Base-by-base conservation (phyloP, 108 stramenopile species). In the Nannochloropsis gaditana region DNA sequence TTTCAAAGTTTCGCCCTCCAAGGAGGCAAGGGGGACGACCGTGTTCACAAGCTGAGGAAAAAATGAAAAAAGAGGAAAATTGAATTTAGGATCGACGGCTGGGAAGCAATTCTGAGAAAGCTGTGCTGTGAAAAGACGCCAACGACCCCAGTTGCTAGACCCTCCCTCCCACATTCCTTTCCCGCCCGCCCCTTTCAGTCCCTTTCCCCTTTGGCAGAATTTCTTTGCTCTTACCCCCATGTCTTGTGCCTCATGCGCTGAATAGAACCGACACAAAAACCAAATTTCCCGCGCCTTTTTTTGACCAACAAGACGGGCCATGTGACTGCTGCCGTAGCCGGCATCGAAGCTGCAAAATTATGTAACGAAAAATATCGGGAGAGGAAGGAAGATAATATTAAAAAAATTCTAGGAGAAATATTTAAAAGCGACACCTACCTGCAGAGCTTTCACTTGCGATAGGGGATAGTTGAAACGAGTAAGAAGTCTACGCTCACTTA, bases 221-320 rank as follows among this genome's bases (percentile, higher is more conserved):
- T 50, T 50, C 47, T 2, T 9, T 21, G n/a, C 21, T 9, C 80
- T 31, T 31, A 80, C 80, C 11, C 96, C 96, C 95, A 96, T 97
- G 43, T 89, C 85, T 80, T 91, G 83, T 8, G 96, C 96, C 89
- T 97, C 95, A 44, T 93, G 80, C 1, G 95, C 94, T 47, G 91
- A 85, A 89, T 96, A 96, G 83, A 91, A 97, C 80, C 86, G 84
- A 87, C 94, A 94, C 41, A 96, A 86, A 84, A 96, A 97, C 96
- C 96, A 97, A 17, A 97, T 86, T 87, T 97, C 96, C 45, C 95
- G 87, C 9, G 96, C 95, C 83, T 93, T 94, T 89, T 97, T 97
- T 92, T 96, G 95, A 8, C 96, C 96, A 79, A 97, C 92, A 42
- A 95, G 88, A 9, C 94, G 82, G 2, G 95, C 95, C 89, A 95